A percentile compares a stretch with the other conserved stretches of the same genome.
Evolutionary conservation across 129 eudicot genomes (phyloP).

Genomic region (Flaveria sonorensis): DNA sequence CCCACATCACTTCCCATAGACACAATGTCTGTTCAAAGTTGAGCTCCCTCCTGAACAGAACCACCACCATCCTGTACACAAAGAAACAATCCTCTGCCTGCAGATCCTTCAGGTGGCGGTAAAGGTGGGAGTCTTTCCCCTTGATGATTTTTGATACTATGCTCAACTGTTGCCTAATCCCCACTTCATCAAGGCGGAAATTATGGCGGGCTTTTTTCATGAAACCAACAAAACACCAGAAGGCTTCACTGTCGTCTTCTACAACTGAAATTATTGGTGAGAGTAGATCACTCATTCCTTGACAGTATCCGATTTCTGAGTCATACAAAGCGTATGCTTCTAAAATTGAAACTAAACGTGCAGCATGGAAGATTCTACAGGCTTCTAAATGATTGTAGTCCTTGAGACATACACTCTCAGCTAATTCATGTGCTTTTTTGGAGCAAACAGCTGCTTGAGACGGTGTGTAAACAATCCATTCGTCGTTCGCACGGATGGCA

Average conservation of each 20-base stretch:
- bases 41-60: constrained; percentile 69
- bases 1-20: constrained; percentile 95
- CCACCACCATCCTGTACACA: constrained; percentile 89
- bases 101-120: constrained; percentile 67
- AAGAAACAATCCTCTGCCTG: constrained; percentile 88
- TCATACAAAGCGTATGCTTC: constrained; percentile 76
- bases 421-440: constrained; percentile 45
- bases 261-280: constrained; percentile 76
- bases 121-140: constrained; percentile 71
- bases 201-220: constrained; percentile 88
- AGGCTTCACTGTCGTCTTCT: constrained; percentile 70
- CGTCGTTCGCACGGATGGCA: constrained; percentile 74
- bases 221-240: constrained; percentile 87
- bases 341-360: constrained; percentile 70
- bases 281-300: constrained; percentile 87
- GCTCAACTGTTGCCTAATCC: constrained; percentile 63
- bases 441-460: constrained; percentile 58
- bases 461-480: constrained; percentile 70
- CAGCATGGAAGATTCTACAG: constrained; percentile 69
- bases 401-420: constrained; percentile 60
- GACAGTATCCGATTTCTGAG: constrained; percentile 78
- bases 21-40: constrained; percentile 81
- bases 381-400: constrained; percentile 70
- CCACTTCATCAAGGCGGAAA: constrained; percentile 81
- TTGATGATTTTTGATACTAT: constrained; percentile 70